Conservation (phyloP, 257 asterid genomes). For the Petunia secreta region DNA sequence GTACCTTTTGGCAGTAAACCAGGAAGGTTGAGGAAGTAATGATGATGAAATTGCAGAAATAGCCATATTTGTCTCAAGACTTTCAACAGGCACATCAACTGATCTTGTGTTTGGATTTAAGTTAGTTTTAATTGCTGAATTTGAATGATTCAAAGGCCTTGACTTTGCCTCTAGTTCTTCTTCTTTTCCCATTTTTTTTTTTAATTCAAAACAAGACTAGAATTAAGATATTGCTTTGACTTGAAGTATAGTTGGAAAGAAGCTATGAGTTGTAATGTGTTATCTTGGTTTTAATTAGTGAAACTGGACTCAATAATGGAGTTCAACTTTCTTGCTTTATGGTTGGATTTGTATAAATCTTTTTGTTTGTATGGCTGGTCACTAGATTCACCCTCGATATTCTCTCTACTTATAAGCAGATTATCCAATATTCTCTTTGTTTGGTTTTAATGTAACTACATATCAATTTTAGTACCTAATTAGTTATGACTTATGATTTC, state of each 20-base stretch:
- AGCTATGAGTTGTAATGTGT: not conserved
- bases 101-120: no score
- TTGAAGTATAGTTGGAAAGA: slow-evolving; percentile 13
- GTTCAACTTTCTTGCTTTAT: slow-evolving; percentile 14
- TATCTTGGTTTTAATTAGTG: no score
- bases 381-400: slow-evolving; percentile 13
- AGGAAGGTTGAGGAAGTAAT: slow-evolving; percentile 41
- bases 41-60: slow-evolving; percentile 29
- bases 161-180: slow-evolving; percentile 39
- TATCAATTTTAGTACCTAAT: no score
- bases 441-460: no score
- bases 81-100: slow-evolving; percentile 18
- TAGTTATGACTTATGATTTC: no score
- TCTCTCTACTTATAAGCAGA: not conserved
- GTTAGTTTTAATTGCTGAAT: no score
- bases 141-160: slow-evolving; percentile 30
- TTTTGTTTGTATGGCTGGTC: not conserved
- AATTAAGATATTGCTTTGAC: slow-evolving; percentile 22
- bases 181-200: slow-evolving; percentile 35
- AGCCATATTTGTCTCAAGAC: slow-evolving; percentile 9
- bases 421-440: no score
- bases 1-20: slow-evolving; percentile 55
- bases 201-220: not conserved
- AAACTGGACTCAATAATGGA: slow-evolving; percentile 21
- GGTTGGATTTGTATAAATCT: not conserved